Evolutionary conservation across 441 rosid species (phyloP).

Genomic region (Adansonia rubrostipa): DNA sequence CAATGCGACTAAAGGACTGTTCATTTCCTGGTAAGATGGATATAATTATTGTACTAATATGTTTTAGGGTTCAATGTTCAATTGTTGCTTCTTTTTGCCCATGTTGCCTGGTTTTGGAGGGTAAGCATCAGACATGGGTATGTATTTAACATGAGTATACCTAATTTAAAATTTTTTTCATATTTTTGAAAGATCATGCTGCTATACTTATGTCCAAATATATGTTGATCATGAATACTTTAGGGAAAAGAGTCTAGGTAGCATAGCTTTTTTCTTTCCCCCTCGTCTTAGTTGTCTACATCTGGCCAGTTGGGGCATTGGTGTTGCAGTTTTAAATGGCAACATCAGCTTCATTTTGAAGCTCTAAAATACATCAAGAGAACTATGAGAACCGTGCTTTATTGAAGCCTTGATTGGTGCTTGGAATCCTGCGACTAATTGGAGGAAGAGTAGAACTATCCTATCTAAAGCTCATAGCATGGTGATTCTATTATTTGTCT

Average conservation of each 20-base stretch:
- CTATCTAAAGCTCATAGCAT: not conserved
- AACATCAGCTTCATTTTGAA: conserved; percentile 1
- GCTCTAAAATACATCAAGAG: not conserved
- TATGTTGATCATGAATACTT: too few species aligned
- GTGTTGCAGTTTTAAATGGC: not conserved
- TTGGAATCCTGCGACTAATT: not conserved
- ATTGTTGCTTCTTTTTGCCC: not conserved
- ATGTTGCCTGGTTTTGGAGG: too few species aligned
- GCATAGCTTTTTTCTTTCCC: too few species aligned
- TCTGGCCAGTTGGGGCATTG: not conserved
- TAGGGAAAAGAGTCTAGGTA: too few species aligned
- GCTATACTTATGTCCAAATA: too few species aligned
- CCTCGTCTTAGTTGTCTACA: not conserved
- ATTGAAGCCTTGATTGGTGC: conserved; percentile 11
- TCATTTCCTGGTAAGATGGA: conserved; percentile 67
- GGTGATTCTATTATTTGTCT: not conserved
- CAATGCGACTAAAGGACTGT: conserved; percentile 85
- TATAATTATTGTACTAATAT: not conserved
- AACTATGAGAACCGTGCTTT: not conserved
- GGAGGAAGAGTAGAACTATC: not conserved
- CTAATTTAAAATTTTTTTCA: too few species aligned
- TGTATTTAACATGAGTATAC: too few species aligned
- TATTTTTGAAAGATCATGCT: too few species aligned
- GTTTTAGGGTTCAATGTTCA: not conserved
- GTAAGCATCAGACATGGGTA: too few species aligned